Evolutionary conservation across 208 protist species (phyloP).

Genomic region (Strigomonas culicis): DNA sequence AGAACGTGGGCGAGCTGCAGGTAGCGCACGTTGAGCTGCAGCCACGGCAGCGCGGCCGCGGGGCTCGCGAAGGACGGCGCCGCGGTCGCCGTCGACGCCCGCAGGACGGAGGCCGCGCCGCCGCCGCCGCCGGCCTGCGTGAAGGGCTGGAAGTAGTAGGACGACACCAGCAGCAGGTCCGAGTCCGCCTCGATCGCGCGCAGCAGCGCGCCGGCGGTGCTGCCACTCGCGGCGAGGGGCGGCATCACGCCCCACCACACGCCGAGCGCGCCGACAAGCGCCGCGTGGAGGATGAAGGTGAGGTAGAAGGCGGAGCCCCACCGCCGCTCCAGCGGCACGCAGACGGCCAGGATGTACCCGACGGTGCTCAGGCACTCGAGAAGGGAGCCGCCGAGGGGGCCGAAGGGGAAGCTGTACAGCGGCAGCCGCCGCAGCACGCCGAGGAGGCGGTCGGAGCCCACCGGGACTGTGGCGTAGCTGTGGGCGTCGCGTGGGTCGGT

Average conservation of each 20-base stretch:
- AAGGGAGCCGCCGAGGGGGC: slow-evolving; percentile 38
- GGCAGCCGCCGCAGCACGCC: slow-evolving; percentile 26
- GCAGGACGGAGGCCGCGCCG: too few relatives aligned
- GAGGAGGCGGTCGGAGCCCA: slow-evolving; percentile 9
- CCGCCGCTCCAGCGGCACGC: slow-evolving; percentile 59
- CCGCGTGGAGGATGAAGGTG: slow-evolving; percentile 41
- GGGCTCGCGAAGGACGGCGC: too few relatives aligned
- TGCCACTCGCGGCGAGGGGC: neutral
- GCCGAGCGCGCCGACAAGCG: slow-evolving; percentile 26
- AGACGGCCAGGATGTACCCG: slow-evolving; percentile 22
- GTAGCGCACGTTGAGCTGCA: too few relatives aligned
- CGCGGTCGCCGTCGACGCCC: too few relatives aligned
- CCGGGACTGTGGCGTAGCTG: slow-evolving; percentile 12
- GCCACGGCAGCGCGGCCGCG: too few relatives aligned
- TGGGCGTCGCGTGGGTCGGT: neutral
- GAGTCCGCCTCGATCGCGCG: neutral
- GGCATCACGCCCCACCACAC: neutral
- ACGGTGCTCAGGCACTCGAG: slow-evolving; percentile 28
- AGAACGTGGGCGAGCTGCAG: slow-evolving; percentile 49
- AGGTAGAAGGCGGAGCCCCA: slow-evolving; percentile 60
- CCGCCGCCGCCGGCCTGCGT: too few relatives aligned
- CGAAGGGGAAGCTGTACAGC: slow-evolving; percentile 42
- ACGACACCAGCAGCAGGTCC: neutral
- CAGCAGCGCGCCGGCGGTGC: neutral
- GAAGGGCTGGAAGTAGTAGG: too few relatives aligned